A percentile compares a stretch with the other conserved stretches of the same genome.
phyloP scores from a whole-genome alignment of 441 rosid species.

The Flueggea neowawraea region DNA sequence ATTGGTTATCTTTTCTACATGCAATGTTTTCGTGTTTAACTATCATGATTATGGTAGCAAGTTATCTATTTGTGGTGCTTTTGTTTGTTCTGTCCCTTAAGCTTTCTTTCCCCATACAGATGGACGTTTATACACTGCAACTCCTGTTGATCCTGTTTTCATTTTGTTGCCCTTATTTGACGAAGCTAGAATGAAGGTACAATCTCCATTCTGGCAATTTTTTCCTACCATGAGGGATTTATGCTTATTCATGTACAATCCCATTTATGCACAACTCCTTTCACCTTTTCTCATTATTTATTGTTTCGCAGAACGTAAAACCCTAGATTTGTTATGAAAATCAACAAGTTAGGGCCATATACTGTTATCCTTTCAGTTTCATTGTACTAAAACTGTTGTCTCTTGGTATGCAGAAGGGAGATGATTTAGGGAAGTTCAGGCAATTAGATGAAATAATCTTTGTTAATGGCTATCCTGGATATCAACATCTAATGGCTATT shows the following conservation, averaged over 20 bases:
- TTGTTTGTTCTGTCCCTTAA: background rate
- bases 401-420: conserved; percentile 61
- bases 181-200: conserved; percentile 88
- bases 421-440: conserved; percentile 86
- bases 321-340: no score
- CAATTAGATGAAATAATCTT: conserved; percentile 78
- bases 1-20: background rate
- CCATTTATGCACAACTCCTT: no score
- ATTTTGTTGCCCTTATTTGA: conserved; percentile 74
- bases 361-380: background rate
- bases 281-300: background rate
- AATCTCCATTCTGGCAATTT: conserved; percentile 1
- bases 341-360: background rate
- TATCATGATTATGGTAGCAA: background rate
- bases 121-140: conserved; percentile 73
- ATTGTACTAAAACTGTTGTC: background rate
- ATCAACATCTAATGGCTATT: conserved; percentile 49
- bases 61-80: conserved; percentile 2
- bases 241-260: no score
- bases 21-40: background rate
- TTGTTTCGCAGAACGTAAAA: background rate
- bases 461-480: conserved; percentile 64
- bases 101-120: conserved; percentile 33
- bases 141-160: conserved; percentile 87
- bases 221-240: background rate